Base-by-base conservation (phyloP, 2,329 filamentous ascomycete species). In the Aspergillus persii region DNA sequence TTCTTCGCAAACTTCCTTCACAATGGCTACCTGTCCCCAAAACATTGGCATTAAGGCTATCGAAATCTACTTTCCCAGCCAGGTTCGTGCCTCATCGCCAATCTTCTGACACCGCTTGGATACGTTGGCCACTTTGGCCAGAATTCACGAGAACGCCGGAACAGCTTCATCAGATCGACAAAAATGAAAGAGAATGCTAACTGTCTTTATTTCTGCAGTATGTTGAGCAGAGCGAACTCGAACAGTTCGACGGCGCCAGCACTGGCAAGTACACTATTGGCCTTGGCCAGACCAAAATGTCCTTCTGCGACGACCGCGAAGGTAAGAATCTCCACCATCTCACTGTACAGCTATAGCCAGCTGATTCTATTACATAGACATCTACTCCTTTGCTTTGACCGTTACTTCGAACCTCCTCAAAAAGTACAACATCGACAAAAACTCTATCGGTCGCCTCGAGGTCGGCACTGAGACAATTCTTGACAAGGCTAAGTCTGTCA, bases 1-100 rank as follows among this genome's bases (percentile, higher is more conserved):
- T 23, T 23, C 18, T 23, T 23, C 18, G 18, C 18, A 23, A 2
- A 23, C 18, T 23, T 23, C 18, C 18, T 23, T 23, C 69, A 78
- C 65, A 66, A 93, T 92, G 89, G 84, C 89, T 74, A 76, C 87
- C 69, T 88, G 89, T 79, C 89, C 91, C 66, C 87, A 92, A 78
- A 94, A 94, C 81, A 89, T 95, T 78, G 91, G 91, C 84, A 92
- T 95, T 76, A 94, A 95, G 83, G 91, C 90, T 88, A 91, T 95
- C 78, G 91, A 95, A 77, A 86, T 95, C 74, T 95, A 95, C 79
- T 91, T 92, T 74, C 91, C 91, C 66, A 90, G 84, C 77, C 91
- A 94, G 87, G 91, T 94, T 79, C 65, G 87, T 79, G n/a, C 3
- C 41, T 23, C 18, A 23, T 23, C 18, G 2, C 18, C 18, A 23